Conservation (phyloP, 352 stramenopile species). For the Phytopythium litorale region DNA sequence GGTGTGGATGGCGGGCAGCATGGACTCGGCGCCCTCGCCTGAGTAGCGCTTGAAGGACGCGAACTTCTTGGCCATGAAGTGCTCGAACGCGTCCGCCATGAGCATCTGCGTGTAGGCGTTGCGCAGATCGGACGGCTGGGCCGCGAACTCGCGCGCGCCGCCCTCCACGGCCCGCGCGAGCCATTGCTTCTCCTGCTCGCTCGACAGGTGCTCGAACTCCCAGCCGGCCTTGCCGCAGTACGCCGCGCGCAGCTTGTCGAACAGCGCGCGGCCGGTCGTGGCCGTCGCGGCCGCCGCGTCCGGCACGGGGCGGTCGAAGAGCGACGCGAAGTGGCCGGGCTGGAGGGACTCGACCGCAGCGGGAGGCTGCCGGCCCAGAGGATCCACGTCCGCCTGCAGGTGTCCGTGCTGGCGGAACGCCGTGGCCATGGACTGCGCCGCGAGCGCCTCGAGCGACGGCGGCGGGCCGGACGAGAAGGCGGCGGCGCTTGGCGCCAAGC, state of each 20-base stretch:
- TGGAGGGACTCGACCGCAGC: conserved; percentile 31
- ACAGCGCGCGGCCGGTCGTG: conserved; percentile 43
- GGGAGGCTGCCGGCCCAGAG: conserved; percentile 36
- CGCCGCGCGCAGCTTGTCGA: conserved; percentile 46
- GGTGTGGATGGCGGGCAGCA: conserved; percentile 72
- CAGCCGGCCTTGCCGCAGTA: conserved; percentile 84
- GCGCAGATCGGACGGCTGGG: conserved; percentile 58
- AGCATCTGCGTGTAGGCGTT: conserved; percentile 81
- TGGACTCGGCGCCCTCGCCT: conserved; percentile 77
- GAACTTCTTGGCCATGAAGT: conserved; percentile 85
- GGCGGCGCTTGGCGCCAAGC: conserved; percentile 1
- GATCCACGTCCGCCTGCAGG: conserved; percentile 69
- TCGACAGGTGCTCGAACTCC: conserved; percentile 76
- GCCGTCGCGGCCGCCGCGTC: conserved; percentile 13
- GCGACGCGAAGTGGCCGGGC: conserved; percentile 40
- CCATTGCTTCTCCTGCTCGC: conserved; percentile 61
- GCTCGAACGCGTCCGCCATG: conserved; percentile 80
- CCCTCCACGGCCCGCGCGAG: conserved; percentile 53
- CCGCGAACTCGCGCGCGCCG: conserved; percentile 24
- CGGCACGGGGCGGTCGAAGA: conserved; percentile 28
- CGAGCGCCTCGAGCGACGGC: conserved; percentile 56
- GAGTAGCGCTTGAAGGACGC: conserved; percentile 87
- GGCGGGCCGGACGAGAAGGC: conserved; percentile 27
- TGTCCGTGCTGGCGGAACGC: conserved; percentile 76
- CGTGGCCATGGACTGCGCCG: conserved; percentile 58